phyloP scores from a whole-genome alignment of 768 basidiomycete species.

The Boletus pseudopeckii region DNA sequence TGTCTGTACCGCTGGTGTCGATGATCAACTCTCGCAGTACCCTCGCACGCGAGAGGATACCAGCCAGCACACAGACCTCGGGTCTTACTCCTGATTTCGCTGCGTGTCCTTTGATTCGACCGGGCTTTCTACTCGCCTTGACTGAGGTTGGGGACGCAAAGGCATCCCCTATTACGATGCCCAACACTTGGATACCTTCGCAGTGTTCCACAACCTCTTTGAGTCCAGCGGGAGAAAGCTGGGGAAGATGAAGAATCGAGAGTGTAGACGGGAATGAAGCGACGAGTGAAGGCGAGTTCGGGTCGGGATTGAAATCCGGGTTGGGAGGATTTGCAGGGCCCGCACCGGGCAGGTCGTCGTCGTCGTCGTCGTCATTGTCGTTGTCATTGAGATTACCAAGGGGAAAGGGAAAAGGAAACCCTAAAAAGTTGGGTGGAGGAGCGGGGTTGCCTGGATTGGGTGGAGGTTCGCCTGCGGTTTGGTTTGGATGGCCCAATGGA shows the following conservation, averaged over 20 bases:
- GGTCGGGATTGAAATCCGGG: constrained; percentile 17
- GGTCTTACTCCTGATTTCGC: neutral
- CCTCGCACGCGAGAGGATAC: constrained; percentile 14
- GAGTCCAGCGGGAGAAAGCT: constrained; percentile 19
- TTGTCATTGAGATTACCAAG: constrained; percentile 1
- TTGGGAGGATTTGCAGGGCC: constrained; percentile 2
- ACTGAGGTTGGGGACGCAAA: constrained; percentile 3
- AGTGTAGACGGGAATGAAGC: constrained; percentile 35
- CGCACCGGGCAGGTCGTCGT: neutral
- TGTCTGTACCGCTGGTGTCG: constrained; percentile 9
- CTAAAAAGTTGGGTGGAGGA: constrained; percentile 3
- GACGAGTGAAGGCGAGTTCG: constrained; percentile 26
- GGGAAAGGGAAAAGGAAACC: constrained; percentile 3
- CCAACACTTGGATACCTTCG: constrained; percentile 13
- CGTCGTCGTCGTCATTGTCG: neutral
- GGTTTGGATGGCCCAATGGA: neutral
- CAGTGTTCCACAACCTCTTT: constrained; percentile 21
- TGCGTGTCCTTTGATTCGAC: neutral
- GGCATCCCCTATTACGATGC: constrained; percentile 14
- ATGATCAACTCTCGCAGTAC: constrained; percentile 16
- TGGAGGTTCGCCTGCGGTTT: neutral
- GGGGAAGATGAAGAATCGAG: constrained; percentile 25
- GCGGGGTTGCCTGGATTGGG: constrained; percentile 3
- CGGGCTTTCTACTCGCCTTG: neutral
- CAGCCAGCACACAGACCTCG: constrained; percentile 13